Evolutionary conservation across 352 stramenopile genomes (phyloP).

Genomic region (Pythium chondricola): DNA sequence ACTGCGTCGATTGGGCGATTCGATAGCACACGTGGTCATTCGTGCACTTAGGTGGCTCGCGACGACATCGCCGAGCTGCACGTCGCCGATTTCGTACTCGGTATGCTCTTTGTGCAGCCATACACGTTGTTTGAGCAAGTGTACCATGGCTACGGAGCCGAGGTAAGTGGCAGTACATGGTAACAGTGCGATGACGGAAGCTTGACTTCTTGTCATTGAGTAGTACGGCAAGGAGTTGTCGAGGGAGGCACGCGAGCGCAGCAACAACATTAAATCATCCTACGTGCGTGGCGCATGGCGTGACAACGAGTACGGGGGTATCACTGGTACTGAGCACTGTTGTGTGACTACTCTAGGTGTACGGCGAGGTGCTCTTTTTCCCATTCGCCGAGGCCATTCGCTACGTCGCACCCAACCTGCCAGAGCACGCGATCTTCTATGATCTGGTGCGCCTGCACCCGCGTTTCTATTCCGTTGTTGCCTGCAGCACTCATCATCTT

Average conservation of each 20-base stretch:
- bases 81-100: constrained; percentile 74
- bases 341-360: constrained; percentile 37
- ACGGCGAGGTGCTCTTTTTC: constrained; percentile 83
- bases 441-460: constrained; percentile 41
- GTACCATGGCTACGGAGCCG: constrained; percentile 55
- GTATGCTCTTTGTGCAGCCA: constrained; percentile 73
- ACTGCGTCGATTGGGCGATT: no score
- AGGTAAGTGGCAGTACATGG: no score
- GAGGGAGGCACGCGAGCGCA: constrained; percentile 67
- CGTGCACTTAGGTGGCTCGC: constrained; percentile 33
- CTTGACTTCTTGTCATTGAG: no score
- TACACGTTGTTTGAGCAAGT: constrained; percentile 53
- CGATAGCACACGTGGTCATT: no score
- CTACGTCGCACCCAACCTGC: constrained; percentile 52
- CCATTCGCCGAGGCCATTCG: constrained; percentile 72
- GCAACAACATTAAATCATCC: constrained; percentile 73
- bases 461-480: neutral
- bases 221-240: constrained; percentile 84
- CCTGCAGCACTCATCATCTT: neutral
- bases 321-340: neutral
- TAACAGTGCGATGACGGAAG: no score
- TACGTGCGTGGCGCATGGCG: constrained; percentile 32
- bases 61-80: constrained; percentile 71
- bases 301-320: no score
- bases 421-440: constrained; percentile 74